These are phyloP conservation scores for Umbelopsis sp. DNA, from an alignment of 192 early-diverging fungal species.

Conservation along the genomic window DNA sequence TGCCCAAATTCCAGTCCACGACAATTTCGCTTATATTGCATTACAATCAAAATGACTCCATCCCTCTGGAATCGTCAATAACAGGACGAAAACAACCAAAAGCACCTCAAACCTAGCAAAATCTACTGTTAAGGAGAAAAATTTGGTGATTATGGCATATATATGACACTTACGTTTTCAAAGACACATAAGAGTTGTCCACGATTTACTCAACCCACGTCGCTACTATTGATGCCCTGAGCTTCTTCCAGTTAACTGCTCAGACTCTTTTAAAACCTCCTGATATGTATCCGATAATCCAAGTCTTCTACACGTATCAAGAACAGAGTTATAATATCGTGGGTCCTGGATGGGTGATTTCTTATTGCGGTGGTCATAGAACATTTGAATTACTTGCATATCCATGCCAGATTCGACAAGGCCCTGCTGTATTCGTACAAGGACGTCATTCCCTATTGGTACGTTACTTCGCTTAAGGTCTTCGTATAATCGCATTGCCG, in stretches of 20 bases:
- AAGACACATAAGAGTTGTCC: too few relatives aligned
- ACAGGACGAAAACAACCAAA: background rate
- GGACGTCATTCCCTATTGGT: background rate
- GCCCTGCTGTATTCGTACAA: constrained; percentile 17
- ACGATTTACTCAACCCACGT: too few relatives aligned
- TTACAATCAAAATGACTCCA: background rate
- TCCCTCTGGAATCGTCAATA: background rate
- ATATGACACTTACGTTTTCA: background rate
- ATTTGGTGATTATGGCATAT: background rate
- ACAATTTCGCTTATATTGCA: too few relatives aligned
- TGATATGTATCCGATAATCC: constrained; percentile 18
- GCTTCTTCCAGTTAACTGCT: too few relatives aligned
- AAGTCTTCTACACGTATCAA: constrained; percentile 27
- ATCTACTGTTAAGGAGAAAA: background rate
- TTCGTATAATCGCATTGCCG: constrained; percentile 20
- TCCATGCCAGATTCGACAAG: background rate
- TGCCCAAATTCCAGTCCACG: too few relatives aligned
- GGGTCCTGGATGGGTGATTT: constrained; percentile 9
- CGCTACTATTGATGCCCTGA: too few relatives aligned
- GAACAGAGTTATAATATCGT: constrained; percentile 22
- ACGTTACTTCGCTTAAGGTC: constrained; percentile 6
- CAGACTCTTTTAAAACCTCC: background rate
- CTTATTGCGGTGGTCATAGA: constrained; percentile 22
- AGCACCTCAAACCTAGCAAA: background rate
- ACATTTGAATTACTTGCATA: constrained; percentile 26